A percentile compares a stretch with the other conserved stretches of the same genome.
phyloP scores from a whole-genome alignment of 176 grass and related monocot genomes.

The Calamus simplicifolius region DNA sequence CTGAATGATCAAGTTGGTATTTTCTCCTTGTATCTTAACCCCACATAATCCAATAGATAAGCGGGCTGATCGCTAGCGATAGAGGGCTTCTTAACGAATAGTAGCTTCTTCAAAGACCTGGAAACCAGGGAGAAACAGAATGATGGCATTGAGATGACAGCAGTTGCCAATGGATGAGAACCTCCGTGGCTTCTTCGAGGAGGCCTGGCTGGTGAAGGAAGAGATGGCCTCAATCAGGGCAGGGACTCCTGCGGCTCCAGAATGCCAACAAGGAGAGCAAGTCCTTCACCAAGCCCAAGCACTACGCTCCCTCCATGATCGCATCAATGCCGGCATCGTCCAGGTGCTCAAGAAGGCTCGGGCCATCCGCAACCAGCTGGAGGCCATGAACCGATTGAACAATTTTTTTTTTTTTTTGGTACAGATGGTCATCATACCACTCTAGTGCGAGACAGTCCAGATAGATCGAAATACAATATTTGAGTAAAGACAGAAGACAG shows the following conservation, averaged over 20 bases:
- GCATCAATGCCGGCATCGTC: slow-evolving; percentile 72
- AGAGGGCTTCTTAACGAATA: no score
- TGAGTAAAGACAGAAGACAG: no score
- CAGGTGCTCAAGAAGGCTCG: slow-evolving; percentile 46
- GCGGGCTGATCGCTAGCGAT: no score
- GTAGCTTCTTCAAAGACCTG: slow-evolving; percentile 46
- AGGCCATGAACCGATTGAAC: slow-evolving; percentile 67
- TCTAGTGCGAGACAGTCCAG: no score
- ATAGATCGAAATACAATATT: no score
- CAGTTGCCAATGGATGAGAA: slow-evolving; percentile 40
- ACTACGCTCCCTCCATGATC: slow-evolving; percentile 62
- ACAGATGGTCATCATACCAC: no score
- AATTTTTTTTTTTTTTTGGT: no score
- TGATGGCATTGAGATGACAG: slow-evolving; percentile 32
- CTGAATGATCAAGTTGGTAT: no score
- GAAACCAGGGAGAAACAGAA: slow-evolving; percentile 33
- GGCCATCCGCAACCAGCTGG: slow-evolving; percentile 60
- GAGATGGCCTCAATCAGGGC: slow-evolving; percentile 79
- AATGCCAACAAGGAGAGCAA: slow-evolving; percentile 87
- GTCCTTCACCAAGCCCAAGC: slow-evolving; percentile 64
- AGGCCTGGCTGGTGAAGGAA: slow-evolving; percentile 68
- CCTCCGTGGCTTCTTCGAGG: slow-evolving; percentile 69
- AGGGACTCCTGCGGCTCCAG: slow-evolving; percentile 67
- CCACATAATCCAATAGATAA: no score
- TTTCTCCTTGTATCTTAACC: no score